These are phyloP conservation scores for Termitomyces sp. DNA, from an alignment of 768 basidiomycete genomes.

Conservation along the genomic window DNA sequence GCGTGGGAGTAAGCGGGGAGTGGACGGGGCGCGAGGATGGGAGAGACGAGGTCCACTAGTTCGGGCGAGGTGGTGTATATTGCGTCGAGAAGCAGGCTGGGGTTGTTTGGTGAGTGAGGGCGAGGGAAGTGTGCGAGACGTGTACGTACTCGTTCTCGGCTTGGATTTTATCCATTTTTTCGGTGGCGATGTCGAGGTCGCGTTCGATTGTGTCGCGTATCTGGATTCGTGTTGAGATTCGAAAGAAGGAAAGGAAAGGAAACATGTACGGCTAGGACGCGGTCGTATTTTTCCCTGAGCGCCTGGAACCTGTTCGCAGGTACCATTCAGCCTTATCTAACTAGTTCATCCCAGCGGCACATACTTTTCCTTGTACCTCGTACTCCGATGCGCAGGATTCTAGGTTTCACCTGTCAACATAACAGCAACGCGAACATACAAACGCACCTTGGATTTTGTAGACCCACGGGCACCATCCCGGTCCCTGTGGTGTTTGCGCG, in stretches of 20 bases:
- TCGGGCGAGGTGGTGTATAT: constrained; percentile 17
- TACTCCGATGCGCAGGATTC: constrained; percentile 3
- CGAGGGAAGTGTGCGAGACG: not conserved
- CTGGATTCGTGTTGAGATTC: constrained; percentile 16
- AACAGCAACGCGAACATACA: not conserved
- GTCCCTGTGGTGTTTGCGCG: not conserved
- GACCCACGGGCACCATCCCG: not conserved
- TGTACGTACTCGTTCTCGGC: constrained; percentile 43
- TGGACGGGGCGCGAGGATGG: not conserved
- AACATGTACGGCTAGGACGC: constrained; percentile 31
- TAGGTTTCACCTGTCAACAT: not conserved
- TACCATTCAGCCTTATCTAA: not conserved
- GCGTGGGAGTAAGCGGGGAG: not conserved
- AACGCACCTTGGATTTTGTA: constrained; percentile 1
- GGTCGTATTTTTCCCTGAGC: constrained; percentile 41
- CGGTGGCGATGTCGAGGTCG: constrained; percentile 32
- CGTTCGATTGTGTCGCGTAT: constrained; percentile 29
- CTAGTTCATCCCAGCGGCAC: not conserved
- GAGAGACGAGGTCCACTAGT: constrained; percentile 8
- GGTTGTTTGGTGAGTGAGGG: not conserved
- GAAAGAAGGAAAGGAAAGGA: not conserved
- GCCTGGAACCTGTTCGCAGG: constrained; percentile 31
- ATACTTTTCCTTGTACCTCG: constrained; percentile 8
- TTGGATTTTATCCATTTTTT: constrained; percentile 38
- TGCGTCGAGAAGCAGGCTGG: constrained; percentile 33